Base-by-base conservation (phyloP, 495 filamentous ascomycete genomes). In the Elasticomyces elasticus region DNA sequence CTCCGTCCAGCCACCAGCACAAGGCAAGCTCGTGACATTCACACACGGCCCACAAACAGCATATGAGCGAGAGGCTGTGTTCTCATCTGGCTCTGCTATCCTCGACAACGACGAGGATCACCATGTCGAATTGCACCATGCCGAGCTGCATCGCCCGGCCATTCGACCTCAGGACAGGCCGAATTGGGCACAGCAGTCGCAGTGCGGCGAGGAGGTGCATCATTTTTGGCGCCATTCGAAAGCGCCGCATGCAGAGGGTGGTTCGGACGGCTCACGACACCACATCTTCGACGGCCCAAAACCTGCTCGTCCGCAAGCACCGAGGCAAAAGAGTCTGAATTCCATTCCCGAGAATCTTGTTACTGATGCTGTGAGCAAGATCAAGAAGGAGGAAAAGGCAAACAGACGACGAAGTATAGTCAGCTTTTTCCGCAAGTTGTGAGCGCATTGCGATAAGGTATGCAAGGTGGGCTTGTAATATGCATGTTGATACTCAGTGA, bases 181-280 rank as follows among this genome's bases (percentile, higher is more conserved):
- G 17, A 19, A 53, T 38, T 53, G 51, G 51, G 20, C 51, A 1
- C 51, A 53, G 25, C 37, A 26, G 19, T 53, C 51, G n/a, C 24
- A 53, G 33, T 43, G 41, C 25, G 51, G 41, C 3, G 51, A 53
- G 3, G 40, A 45, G 15, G 30, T 31, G 37, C 51, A 19, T 9
- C 22, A 43, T 17, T 26, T 44, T 17, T 26, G 43, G n/a, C 2
- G 24, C 30, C 3, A 53, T 19, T 3, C 19, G 19, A 28, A 26
- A n/a, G 51, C 4, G 10, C 7, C 23, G 17, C 37, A 37, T 4
- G 20, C 26, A 9, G 10, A 37, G 5, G 28, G 22, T 19, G 26
- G 25, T 15, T 15, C 11, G 47, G n/a, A n/a, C n/a, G n/a, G n/a
- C n/a, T n/a, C n/a, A n/a, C n/a, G n/a, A n/a, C n/a, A n/a, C n/a